phyloP scores from a whole-genome alignment of 805 yeast genomes.

The Yamadazyma phyllophila region DNA sequence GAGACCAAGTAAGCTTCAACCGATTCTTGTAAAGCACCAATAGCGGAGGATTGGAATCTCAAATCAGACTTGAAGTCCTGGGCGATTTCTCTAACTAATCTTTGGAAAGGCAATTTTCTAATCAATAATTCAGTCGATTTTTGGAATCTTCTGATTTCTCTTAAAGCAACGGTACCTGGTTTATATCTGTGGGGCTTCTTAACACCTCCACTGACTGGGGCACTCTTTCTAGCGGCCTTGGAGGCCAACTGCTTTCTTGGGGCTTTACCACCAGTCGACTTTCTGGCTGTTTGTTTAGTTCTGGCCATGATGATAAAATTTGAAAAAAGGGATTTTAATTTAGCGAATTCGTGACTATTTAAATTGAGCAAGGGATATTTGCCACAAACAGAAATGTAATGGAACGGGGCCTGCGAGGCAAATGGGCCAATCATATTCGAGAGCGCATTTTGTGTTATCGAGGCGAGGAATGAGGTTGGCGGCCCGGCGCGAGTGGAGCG shows the following conservation, averaged over 20 bases:
- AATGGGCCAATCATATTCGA: neutral
- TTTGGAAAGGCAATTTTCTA: constrained; percentile 96
- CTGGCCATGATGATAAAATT: constrained; percentile 86
- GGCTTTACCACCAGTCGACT: constrained; percentile 93
- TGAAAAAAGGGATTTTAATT: neutral
- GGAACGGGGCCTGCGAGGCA: neutral
- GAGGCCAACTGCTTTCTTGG: constrained; percentile 94
- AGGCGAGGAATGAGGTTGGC: too few relatives aligned
- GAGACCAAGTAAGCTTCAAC: constrained; percentile 98
- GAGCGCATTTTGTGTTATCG: neutral
- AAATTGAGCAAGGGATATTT: neutral
- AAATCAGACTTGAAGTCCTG: constrained; percentile 90
- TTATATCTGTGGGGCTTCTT: constrained; percentile 94
- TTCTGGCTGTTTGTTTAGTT: constrained; percentile 93
- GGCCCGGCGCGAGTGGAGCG: too few relatives aligned
- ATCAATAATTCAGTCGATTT: constrained; percentile 92
- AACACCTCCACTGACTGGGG: constrained; percentile 91
- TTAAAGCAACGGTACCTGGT: constrained; percentile 96
- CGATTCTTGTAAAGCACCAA: constrained; percentile 97
- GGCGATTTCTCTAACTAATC: constrained; percentile 94
- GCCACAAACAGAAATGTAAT: constrained; percentile 1
- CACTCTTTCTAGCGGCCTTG: constrained; percentile 90
- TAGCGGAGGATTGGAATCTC: constrained; percentile 96
- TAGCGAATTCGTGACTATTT: constrained; percentile 3
- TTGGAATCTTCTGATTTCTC: constrained; percentile 98